Conservation (phyloP, 306 rosid genomes). For the Gastrolobium villosum region DNA sequence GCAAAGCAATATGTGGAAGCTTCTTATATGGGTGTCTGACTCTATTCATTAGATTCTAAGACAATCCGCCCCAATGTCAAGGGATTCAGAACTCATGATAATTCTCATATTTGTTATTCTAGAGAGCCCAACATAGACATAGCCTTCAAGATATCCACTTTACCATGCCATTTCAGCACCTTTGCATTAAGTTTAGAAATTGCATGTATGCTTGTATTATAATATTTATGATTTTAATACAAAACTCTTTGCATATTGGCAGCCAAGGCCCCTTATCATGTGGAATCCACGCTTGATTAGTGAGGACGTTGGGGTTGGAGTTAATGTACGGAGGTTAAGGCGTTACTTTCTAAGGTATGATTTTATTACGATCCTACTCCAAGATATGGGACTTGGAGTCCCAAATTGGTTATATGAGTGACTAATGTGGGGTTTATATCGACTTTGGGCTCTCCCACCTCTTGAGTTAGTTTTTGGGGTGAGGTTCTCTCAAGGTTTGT, state of each 20-base stretch:
- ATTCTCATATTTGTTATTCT: slow-evolving; percentile 32
- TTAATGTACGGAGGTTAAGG: slow-evolving; percentile 83
- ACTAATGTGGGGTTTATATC: too few species aligned
- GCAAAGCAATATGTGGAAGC: slow-evolving; percentile 28
- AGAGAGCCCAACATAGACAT: neutral
- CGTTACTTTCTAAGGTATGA: slow-evolving; percentile 83
- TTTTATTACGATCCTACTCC: neutral
- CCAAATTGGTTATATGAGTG: too few species aligned
- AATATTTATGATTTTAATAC: slow-evolving; percentile 17
- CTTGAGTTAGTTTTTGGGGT: too few species aligned
- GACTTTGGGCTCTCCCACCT: too few species aligned
- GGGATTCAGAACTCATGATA: slow-evolving; percentile 3
- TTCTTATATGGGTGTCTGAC: slow-evolving; percentile 17
- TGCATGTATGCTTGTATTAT: slow-evolving; percentile 20
- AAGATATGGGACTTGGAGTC: too few species aligned
- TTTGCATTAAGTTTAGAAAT: slow-evolving; percentile 27
- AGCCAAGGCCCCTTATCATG: slow-evolving; percentile 97
- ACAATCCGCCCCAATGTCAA: slow-evolving; percentile 1
- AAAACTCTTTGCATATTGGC: slow-evolving; percentile 49
- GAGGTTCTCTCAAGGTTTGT: too few species aligned
- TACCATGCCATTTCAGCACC: slow-evolving; percentile 13
- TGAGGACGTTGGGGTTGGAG: slow-evolving; percentile 96
- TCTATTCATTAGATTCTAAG: slow-evolving; percentile 22
- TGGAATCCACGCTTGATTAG: slow-evolving; percentile 96
- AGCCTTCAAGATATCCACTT: slow-evolving; percentile 35